A percentile compares a stretch with the other conserved stretches of the same genome.
Evolutionary conservation across 1,139 yeast species (phyloP).

Genomic region (Eremothecium coryli): DNA sequence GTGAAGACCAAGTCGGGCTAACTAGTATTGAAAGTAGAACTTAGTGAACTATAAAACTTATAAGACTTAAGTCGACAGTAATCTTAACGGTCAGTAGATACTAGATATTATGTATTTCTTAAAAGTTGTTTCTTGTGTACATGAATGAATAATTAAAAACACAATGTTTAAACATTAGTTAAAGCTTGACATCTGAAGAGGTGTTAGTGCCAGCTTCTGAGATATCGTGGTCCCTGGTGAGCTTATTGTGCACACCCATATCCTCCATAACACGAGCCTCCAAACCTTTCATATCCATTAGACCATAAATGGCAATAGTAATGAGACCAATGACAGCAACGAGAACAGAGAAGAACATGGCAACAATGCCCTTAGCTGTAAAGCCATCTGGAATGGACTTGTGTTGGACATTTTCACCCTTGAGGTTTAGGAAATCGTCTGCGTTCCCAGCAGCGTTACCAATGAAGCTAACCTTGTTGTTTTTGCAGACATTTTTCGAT

Average conservation of each 20-base stretch:
- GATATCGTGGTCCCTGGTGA: neutral
- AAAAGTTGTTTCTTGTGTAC: too few relatives aligned
- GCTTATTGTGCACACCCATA: neutral
- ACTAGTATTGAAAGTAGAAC: too few relatives aligned
- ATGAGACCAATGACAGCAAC: slow-evolving; percentile 73
- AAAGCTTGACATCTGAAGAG: neutral
- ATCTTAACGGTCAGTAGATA: too few relatives aligned
- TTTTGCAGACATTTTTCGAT: slow-evolving; percentile 53
- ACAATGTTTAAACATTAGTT: too few relatives aligned
- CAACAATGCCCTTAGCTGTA: slow-evolving; percentile 84
- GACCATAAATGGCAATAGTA: slow-evolving; percentile 72
- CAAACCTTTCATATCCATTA: slow-evolving; percentile 62
- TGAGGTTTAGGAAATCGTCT: slow-evolving; percentile 48
- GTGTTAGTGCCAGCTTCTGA: neutral
- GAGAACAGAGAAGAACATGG: slow-evolving; percentile 68
- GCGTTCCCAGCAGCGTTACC: slow-evolving; percentile 89
- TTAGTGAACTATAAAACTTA: too few relatives aligned
- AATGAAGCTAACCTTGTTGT: slow-evolving; percentile 38
- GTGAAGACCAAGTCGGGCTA: too few relatives aligned
- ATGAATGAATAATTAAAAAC: too few relatives aligned
- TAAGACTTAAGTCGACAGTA: too few relatives aligned
- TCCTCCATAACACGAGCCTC: neutral
- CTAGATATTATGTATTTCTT: too few relatives aligned
- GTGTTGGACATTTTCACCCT: slow-evolving; percentile 63
- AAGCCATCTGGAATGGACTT: slow-evolving; percentile 70